Evolutionary conservation across 1,284 basidiomycete genomes (phyloP).

Genomic region (Austroboletus niveus): DNA sequence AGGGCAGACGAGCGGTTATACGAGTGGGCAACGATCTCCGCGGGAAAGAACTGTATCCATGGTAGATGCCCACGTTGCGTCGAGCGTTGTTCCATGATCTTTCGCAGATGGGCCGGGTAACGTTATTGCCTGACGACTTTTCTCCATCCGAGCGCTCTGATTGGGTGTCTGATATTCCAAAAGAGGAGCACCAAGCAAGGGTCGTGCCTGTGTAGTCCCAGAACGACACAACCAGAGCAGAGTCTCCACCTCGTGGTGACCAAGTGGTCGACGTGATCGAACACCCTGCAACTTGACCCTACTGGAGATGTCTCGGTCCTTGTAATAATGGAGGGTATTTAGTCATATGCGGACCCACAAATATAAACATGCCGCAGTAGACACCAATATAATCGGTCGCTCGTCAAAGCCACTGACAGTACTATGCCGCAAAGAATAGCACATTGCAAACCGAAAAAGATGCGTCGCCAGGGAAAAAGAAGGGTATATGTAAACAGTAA

Average conservation of each 20-base stretch:
- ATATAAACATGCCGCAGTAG: conserved; percentile 4
- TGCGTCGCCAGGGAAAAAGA: conserved; percentile 8
- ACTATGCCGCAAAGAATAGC: conserved; percentile 8
- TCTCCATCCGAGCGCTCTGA: conserved; percentile 10
- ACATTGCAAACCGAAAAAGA: conserved; percentile 7
- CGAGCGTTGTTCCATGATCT: conserved; percentile 10
- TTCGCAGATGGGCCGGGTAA: conserved; percentile 15
- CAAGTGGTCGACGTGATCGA: not conserved
- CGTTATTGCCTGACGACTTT: conserved; percentile 23
- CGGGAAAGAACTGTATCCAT: conserved; percentile 32
- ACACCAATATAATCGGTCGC: conserved; percentile 1
- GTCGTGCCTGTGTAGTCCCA: conserved; percentile 4
- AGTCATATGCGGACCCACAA: not conserved
- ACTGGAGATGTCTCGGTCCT: not conserved
- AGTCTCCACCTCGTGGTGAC: conserved; percentile 11
- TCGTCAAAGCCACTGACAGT: conserved; percentile 5
- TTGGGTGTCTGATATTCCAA: conserved; percentile 10
- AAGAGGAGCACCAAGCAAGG: conserved; percentile 9
- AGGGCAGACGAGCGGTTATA: conserved; percentile 3
- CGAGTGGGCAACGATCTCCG: conserved; percentile 25
- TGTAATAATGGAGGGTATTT: conserved; percentile 1
- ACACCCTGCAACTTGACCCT: not conserved
- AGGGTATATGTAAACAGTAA: not conserved
- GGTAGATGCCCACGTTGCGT: conserved; percentile 29
- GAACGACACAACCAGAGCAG: not conserved